These are phyloP conservation scores for Allantophomopsis lycopodina DNA, from an alignment of 2,329 filamentous ascomycete species.

Conservation along the genomic window DNA sequence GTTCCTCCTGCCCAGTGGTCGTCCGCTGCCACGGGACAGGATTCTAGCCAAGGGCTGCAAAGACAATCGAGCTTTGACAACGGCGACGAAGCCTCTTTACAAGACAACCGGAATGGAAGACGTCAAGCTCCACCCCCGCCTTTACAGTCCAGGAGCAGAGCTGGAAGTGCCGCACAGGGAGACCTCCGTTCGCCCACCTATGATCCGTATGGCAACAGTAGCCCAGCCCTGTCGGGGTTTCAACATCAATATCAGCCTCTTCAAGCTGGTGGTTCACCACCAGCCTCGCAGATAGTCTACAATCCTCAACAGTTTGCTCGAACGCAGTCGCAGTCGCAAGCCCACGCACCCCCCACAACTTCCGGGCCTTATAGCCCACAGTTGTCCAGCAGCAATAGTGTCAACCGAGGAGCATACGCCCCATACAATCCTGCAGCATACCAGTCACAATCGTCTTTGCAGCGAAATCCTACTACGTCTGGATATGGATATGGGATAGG, in stretches of 20 bases:
- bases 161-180: conserved; percentile 4
- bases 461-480: conserved; percentile 38
- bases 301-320: conserved; percentile 48
- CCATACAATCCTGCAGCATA: conserved; percentile 53
- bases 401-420: conserved; percentile 30
- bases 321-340: conserved; percentile 16
- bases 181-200: conserved; percentile 12
- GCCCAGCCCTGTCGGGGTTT: conserved; percentile 26
- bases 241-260: conserved; percentile 37
- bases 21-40: conserved; percentile 23
- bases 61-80: conserved; percentile 62
- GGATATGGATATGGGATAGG: conserved; percentile 35
- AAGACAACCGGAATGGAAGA: conserved; percentile 19
- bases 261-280: conserved; percentile 16
- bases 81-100: conserved; percentile 55
- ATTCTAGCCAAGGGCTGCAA: conserved; percentile 20
- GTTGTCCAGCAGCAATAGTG: conserved; percentile 34
- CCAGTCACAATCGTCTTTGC: conserved; percentile 30
- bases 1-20: conserved; percentile 51
- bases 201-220: conserved; percentile 12
- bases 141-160: conserved; percentile 12
- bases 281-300: conserved; percentile 32
- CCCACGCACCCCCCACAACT: conserved; percentile 9
- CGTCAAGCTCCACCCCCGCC: conserved; percentile 17
- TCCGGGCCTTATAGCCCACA: conserved; percentile 27